These are phyloP conservation scores for Exophiala xenobiotica DNA, from an alignment of 2,329 filamentous ascomycete genomes.

Conservation along the genomic window DNA sequence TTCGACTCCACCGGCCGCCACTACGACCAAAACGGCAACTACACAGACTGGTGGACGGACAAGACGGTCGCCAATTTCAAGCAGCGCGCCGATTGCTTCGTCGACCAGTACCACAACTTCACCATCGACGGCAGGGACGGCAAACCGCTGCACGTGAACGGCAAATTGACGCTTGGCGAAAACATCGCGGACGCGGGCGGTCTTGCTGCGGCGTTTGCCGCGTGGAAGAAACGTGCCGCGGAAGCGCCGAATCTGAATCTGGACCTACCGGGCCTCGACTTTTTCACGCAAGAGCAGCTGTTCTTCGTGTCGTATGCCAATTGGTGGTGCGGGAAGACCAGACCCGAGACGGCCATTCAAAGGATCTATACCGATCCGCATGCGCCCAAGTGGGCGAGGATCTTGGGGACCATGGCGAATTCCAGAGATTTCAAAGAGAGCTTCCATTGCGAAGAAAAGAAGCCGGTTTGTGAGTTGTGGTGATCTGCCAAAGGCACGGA, in stretches of 20 bases:
- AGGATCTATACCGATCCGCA: conserved; percentile 64
- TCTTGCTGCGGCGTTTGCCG: conserved; percentile 60
- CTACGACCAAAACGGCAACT: conserved; percentile 65
- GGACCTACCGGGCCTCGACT: conserved; percentile 59
- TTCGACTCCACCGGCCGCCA: conserved; percentile 67
- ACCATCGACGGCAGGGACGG: conserved; percentile 58
- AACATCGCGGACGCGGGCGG: conserved; percentile 72
- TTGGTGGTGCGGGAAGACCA: conserved; percentile 66
- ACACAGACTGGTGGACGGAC: conserved; percentile 66
- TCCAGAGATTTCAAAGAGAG: conserved; percentile 66
- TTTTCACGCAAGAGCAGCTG: conserved; percentile 66
- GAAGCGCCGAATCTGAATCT: conserved; percentile 54
- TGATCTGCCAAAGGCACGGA: too few relatives aligned
- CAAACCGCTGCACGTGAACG: conserved; percentile 60
- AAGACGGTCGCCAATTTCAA: conserved; percentile 59
- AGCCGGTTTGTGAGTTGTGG: conserved; percentile 70
- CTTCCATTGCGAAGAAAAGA: conserved; percentile 64
- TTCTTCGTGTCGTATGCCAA: conserved; percentile 68
- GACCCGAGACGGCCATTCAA: conserved; percentile 57
- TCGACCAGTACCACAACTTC: conserved; percentile 65
- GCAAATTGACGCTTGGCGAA: conserved; percentile 63
- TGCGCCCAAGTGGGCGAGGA: conserved; percentile 62
- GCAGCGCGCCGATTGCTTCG: conserved; percentile 62
- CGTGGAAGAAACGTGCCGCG: conserved; percentile 62
- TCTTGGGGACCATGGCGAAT: conserved; percentile 64